Conservation (phyloP, 2,329 filamentous ascomycete species). For the Furcasterigmium sp. region DNA sequence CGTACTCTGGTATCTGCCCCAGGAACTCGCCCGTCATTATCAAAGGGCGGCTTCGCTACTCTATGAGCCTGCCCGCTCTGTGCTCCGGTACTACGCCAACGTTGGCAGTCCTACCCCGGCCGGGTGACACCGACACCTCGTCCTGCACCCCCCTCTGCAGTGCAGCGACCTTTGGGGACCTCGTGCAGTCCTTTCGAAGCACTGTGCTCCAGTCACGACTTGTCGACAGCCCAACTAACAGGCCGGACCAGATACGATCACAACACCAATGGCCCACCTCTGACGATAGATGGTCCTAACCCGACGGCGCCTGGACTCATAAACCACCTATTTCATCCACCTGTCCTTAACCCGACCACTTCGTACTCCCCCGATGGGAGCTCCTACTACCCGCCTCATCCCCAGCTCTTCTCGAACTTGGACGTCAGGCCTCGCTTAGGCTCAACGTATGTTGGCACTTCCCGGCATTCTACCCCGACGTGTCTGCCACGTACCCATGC, state of each 20-base stretch:
- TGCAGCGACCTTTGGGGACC: conserved; percentile 24
- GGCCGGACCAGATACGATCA: conserved; percentile 47
- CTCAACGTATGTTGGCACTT: conserved; percentile 44
- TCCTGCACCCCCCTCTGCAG: conserved; percentile 27
- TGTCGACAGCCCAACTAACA: conserved; percentile 15
- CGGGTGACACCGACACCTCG: conserved; percentile 22
- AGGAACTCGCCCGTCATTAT: conserved; percentile 21
- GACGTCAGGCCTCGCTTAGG: conserved; percentile 47
- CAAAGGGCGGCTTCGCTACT: conserved; percentile 28
- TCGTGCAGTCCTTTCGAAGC: conserved; percentile 23
- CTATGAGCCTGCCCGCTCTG: conserved; percentile 31
- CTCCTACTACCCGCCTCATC: conserved; percentile 41
- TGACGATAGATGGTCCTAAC: conserved; percentile 46
- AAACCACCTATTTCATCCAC: conserved; percentile 42
- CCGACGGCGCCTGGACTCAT: conserved; percentile 43
- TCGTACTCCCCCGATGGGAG: conserved; percentile 45
- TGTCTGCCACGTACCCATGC: too few relatives aligned
- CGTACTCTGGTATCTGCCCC: conserved; percentile 4
- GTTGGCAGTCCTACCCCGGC: conserved; percentile 38
- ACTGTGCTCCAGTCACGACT: conserved; percentile 13
- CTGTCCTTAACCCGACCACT: conserved; percentile 37
- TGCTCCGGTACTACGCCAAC: conserved; percentile 36
- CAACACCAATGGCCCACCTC: conserved; percentile 44
- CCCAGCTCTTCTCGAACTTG: conserved; percentile 41
- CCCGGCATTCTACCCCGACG: neutral